phyloP scores from a whole-genome alignment of 129 eudicot species.

The Artemisia argyi region DNA sequence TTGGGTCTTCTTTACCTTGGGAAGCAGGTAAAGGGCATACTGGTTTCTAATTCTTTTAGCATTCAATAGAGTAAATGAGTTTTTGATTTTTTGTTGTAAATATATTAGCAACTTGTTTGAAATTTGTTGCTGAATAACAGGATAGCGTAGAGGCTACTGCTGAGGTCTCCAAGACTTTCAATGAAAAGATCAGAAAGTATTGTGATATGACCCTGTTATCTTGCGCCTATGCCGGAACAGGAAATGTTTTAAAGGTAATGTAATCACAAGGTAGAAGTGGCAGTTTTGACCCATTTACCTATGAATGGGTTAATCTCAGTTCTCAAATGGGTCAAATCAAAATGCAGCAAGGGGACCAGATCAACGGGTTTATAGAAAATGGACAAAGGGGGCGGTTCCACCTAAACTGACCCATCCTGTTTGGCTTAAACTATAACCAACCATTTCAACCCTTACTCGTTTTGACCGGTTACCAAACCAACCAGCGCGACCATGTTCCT shows the following conservation, averaged over 20 bases:
- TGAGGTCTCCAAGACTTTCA: constrained; percentile 91
- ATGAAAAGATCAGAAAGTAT: constrained; percentile 85
- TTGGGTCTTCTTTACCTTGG: constrained; percentile 97
- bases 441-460: background rate
- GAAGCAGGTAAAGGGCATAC: constrained; percentile 63
- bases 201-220: constrained; percentile 94
- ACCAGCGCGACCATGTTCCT: background rate
- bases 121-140: constrained; percentile 38
- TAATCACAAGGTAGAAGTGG: background rate
- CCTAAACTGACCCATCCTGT: background rate
- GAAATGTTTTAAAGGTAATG: constrained; percentile 89
- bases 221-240: constrained; percentile 99
- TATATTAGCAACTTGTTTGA: constrained; percentile 1
- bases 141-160: constrained; percentile 98
- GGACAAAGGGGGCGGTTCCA: background rate
- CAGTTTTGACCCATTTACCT: background rate
- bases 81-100: background rate
- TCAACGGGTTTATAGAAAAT: background rate
- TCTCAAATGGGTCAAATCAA: background rate
- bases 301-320: background rate
- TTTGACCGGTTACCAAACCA: background rate
- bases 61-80: background rate
- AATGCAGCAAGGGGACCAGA: background rate
- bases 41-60: background rate
- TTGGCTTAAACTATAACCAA: background rate